Conservation (phyloP, 768 basidiomycete genomes). For the Panellus pusillus region DNA sequence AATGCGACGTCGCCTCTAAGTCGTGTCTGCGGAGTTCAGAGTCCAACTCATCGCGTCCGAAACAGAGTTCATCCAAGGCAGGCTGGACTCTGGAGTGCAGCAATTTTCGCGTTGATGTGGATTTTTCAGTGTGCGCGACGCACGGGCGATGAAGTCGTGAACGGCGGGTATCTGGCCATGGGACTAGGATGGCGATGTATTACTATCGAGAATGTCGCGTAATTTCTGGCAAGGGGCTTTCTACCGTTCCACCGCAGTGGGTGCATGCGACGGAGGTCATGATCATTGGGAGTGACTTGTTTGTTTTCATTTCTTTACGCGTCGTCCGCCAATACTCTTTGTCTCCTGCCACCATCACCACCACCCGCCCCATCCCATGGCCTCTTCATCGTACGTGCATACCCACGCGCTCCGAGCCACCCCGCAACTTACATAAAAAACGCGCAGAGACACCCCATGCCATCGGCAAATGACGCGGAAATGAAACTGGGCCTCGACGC, state of each 20-base stretch:
- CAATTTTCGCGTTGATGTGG: background rate
- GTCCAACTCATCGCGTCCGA: background rate
- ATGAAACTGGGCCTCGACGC: constrained; percentile 46
- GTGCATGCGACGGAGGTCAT: no score
- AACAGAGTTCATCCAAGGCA: background rate
- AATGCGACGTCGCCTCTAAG: background rate
- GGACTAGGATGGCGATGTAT: background rate
- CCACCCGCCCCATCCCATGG: constrained; percentile 2
- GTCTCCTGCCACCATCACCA: constrained; percentile 14
- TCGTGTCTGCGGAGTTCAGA: background rate
- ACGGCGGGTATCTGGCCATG: background rate
- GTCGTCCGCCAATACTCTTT: constrained; percentile 11
- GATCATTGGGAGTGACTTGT: background rate
- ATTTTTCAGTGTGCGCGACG: background rate
- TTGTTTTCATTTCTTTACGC: constrained; percentile 6
- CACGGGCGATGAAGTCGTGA: background rate
- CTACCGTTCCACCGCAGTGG: no score
- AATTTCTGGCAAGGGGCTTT: background rate
- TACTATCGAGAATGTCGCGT: background rate
- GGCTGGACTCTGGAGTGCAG: background rate
- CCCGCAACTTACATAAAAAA: background rate
- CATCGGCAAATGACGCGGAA: constrained; percentile 29
- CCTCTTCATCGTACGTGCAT: constrained; percentile 4
- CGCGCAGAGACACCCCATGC: constrained; percentile 18
- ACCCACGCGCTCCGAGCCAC: background rate